These are phyloP conservation scores for Leccinum variicolor DNA, from an alignment of 768 basidiomycete genomes.

Conservation along the genomic window DNA sequence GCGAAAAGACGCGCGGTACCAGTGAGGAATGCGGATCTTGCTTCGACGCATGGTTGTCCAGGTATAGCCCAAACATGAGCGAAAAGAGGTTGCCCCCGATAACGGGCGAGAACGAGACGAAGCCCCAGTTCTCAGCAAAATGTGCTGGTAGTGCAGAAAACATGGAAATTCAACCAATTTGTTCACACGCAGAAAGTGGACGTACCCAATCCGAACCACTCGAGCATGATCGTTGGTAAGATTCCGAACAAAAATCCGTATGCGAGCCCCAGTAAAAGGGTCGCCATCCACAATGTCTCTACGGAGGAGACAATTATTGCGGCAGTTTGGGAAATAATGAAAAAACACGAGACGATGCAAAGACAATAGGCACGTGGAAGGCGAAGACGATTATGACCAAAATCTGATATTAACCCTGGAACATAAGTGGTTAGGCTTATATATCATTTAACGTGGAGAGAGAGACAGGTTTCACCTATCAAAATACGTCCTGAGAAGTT, in stretches of 20 bases:
- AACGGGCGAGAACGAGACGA: conserved; percentile 67
- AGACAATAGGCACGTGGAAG: conserved; percentile 69
- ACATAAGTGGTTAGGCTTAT: neutral
- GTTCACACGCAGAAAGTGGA: conserved; percentile 15
- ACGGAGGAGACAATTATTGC: conserved; percentile 56
- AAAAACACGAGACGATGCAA: conserved; percentile 60
- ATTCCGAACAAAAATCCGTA: conserved; percentile 76
- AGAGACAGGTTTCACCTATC: conserved; percentile 47
- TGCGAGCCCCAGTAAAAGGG: conserved; percentile 37
- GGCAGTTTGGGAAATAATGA: conserved; percentile 70
- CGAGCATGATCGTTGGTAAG: conserved; percentile 72
- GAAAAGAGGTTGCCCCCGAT: conserved; percentile 83
- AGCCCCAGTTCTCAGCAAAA: conserved; percentile 88
- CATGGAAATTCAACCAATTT: neutral
- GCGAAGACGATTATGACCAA: conserved; percentile 49
- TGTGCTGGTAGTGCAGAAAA: conserved; percentile 41
- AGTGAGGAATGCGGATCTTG: neutral
- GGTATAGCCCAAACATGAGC: conserved; percentile 74
- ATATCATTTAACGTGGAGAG: neutral
- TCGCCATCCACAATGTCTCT: conserved; percentile 56
- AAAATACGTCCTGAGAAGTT: conserved; percentile 78
- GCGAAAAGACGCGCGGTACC: neutral
- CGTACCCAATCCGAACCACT: conserved; percentile 88
- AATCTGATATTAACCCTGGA: conserved; percentile 68
- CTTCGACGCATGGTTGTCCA: conserved; percentile 61